Conservation (phyloP, 2,329 filamentous ascomycete genomes). For the Pseudopithomyces maydicus region DNA sequence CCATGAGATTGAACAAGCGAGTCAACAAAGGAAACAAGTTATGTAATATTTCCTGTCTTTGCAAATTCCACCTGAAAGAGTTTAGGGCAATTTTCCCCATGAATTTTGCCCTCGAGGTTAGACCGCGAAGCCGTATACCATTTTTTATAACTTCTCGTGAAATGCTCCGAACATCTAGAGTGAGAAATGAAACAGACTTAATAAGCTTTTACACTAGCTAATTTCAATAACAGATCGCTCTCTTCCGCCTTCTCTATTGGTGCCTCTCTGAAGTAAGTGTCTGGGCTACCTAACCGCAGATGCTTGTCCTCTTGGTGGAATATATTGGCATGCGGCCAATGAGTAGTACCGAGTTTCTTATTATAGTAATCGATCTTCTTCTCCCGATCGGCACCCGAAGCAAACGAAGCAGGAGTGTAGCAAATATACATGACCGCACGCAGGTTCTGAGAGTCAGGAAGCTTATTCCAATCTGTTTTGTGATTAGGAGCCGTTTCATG, state of each 20-base stretch:
- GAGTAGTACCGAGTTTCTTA: conserved; percentile 13
- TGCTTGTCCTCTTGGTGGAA: conserved; percentile 12
- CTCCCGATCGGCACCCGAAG: background rate
- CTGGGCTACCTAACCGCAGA: conserved; percentile 11
- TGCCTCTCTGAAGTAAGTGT: conserved; percentile 9
- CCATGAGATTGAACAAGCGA: no score
- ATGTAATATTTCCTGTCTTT: no score
- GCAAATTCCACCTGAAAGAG: no score
- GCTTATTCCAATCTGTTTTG: conserved; percentile 43
- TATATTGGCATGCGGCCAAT: background rate
- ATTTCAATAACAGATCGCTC: conserved; percentile 9
- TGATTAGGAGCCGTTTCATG: no score
- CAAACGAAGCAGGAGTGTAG: background rate
- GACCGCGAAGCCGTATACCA: no score
- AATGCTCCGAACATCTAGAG: no score
- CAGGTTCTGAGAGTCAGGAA: conserved; percentile 45
- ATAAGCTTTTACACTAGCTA: conserved; percentile 12
- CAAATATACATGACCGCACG: conserved; percentile 20
- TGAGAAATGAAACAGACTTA: background rate
- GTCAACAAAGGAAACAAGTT: no score
- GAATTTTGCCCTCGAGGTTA: no score
- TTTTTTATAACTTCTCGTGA: no score
- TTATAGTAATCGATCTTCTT: conserved; percentile 15
- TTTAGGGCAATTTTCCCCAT: no score
- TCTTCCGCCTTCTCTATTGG: conserved; percentile 12